phyloP scores from a whole-genome alignment of 176 grass and related monocot species.

The Tuctoria greenei region DNA sequence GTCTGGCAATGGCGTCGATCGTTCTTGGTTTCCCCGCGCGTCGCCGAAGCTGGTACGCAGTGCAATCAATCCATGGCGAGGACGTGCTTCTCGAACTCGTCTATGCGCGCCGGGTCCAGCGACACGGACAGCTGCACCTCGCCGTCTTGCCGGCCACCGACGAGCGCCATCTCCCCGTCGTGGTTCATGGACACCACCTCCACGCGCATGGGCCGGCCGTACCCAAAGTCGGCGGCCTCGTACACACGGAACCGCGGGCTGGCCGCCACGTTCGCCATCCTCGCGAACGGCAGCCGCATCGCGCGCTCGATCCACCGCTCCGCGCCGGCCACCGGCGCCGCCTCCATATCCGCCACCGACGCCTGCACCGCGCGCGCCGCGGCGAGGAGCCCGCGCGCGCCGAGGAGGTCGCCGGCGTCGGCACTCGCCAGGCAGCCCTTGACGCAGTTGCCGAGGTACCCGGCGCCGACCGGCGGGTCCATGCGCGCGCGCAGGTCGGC shows the following conservation, averaged over 20 bases:
- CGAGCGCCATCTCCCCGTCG: conserved; percentile 53
- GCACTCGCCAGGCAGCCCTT: not conserved
- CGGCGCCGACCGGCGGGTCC: conserved; percentile 27
- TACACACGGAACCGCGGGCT: conserved; percentile 48
- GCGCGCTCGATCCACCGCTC: conserved; percentile 17
- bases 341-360: conserved; percentile 40
- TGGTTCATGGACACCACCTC: conserved; percentile 61
- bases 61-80: not conserved
- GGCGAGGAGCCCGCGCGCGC: not conserved
- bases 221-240: conserved; percentile 51
- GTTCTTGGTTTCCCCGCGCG: not conserved
- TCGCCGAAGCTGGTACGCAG: not conserved
- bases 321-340: conserved; percentile 9
- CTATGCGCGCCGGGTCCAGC: not conserved
- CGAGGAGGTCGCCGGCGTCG: conserved; percentile 30
- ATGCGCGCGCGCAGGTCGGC: conserved; percentile 47
- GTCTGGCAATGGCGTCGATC: not conserved
- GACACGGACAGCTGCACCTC: not conserved
- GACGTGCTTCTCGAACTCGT: not conserved
- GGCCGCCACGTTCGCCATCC: conserved; percentile 38
- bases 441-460: conserved; percentile 54
- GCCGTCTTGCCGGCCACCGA: not conserved
- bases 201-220: conserved; percentile 40
- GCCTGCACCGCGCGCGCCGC: conserved; percentile 34
- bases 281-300: conserved; percentile 7